Base-by-base conservation (phyloP, 1,139 yeast genomes). In the Pichiaceae sp. region DNA sequence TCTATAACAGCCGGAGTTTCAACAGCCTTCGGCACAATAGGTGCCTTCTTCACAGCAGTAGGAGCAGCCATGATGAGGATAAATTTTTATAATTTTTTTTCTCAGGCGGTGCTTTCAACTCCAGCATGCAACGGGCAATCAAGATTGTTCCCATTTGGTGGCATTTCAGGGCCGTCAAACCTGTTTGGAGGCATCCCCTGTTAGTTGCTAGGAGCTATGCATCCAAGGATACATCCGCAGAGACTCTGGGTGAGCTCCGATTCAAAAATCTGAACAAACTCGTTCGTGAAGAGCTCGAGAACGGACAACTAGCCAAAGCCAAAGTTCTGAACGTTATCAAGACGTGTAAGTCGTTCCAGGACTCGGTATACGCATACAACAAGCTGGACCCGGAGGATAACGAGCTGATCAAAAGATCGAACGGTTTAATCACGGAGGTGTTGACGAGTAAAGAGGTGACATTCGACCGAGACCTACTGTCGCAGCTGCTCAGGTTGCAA, bases 41-140 rank as follows among this genome's bases (percentile, higher is more conserved):
- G 41, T 19, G 45, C 33, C 36, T 52, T 53, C 47, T 63, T 69
- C 32, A 66, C 51, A 35, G 78, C 60, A 19, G 64, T 60, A 34
- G 64, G 64, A 8, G 64, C 64, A 31, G 50, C 62, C 64, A 60
- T 59, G 18, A 17, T 39, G 28, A 28, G 7, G 15, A 32, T 24
- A 12, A 23, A 16, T 26, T 25, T 25, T 25, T 11, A 29, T 6
- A 29, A 29, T 29, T 15, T 29, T 29, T 29, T 29, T 29, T 29
- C 16, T 29, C 31, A 17, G 29, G 29, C 29, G n/a, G 29, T 26
- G 29, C 29, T 7, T 11, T 21, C 24, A 7, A n/a, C n/a, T n/a
- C n/a, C n/a, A n/a, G n/a, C n/a, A n/a, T n/a, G n/a, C n/a, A n/a
- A n/a, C n/a, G n/a, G n/a, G n/a, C n/a, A n/a, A n/a, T n/a, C n/a